Conservation (phyloP, 768 basidiomycete genomes). For the Boletus tylopilopsis region DNA sequence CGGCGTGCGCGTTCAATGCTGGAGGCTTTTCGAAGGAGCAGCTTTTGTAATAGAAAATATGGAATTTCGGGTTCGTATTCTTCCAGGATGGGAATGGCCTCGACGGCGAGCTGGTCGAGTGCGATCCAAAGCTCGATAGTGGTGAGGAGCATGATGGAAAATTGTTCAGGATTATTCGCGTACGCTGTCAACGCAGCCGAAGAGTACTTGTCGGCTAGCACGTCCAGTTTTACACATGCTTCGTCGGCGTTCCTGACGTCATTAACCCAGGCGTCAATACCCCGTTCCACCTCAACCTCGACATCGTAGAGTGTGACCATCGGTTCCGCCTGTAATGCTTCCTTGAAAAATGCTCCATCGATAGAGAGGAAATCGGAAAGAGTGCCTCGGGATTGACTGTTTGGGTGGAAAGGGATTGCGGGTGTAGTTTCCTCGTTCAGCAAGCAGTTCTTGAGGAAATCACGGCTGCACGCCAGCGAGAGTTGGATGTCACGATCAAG, state of each 20-base stretch:
- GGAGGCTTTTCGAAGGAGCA: slow-evolving; percentile 37
- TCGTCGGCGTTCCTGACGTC: slow-evolving; percentile 12
- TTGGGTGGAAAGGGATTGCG: neutral
- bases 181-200: slow-evolving; percentile 26
- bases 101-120: slow-evolving; percentile 36
- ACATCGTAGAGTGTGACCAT: slow-evolving; percentile 33
- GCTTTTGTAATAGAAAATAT: slow-evolving; percentile 31
- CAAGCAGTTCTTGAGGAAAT: slow-evolving; percentile 27
- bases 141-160: slow-evolving; percentile 40
- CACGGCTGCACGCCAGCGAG: slow-evolving; percentile 28
- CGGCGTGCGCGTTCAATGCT: slow-evolving; percentile 27
- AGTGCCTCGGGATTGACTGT: slow-evolving; percentile 3
- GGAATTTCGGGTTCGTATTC: slow-evolving; percentile 46
- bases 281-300: slow-evolving; percentile 30
- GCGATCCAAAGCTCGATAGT: slow-evolving; percentile 46
- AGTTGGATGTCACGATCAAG: slow-evolving; percentile 30
- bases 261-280: slow-evolving; percentile 33
- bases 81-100: slow-evolving; percentile 34
- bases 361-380: slow-evolving; percentile 12
- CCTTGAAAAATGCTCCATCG: slow-evolving; percentile 6
- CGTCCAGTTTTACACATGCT: slow-evolving; percentile 26
- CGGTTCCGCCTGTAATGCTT: slow-evolving; percentile 3
- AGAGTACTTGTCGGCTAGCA: slow-evolving; percentile 23
- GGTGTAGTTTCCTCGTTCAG: slow-evolving; percentile 4
- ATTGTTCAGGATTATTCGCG: slow-evolving; percentile 31